Base-by-base conservation (phyloP, 108 stramenopile species). In the Seminavis robusta region DNA sequence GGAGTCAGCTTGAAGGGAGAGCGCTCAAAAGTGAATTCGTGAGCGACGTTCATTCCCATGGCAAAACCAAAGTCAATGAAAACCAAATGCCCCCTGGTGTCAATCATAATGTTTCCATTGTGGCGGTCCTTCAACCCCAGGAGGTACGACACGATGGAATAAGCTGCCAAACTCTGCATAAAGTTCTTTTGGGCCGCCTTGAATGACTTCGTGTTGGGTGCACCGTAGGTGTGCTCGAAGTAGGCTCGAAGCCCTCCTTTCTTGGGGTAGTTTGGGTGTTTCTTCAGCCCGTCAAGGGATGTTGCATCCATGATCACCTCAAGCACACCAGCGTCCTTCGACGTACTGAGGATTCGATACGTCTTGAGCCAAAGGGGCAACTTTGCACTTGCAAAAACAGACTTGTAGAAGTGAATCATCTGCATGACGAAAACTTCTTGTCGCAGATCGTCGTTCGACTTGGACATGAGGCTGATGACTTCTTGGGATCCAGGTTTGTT, bases 51-150 rank as follows among this genome's bases (percentile, higher is more conserved):
- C 88, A 94, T 94, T 42, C 98, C 98, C 63, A 99, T 83, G 10
- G 97, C 95, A 69, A 99, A 99, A 34, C 99, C 99, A 73, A 98
- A 99, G 65, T 99, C 99, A 58, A 99, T 99, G 77, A 96, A 94
- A 50, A 98, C 92, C 29, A 99, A 41, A 55, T 87, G 96, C 6
- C 99, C 99, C 24, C 76, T 67, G 16, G 74, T 84, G 48, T 98
- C 95, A 39, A 99, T 92, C 96, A 99, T 97, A 46, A 99, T 95
- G 67, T 99, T 99, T 19, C 99, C 99, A 67, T 99, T 99, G 90
- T 99, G 99, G 5, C 99, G 87, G 64, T 99, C 99, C 63, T 98
- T 98, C 59, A 99, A 63, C 25, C 90, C 94, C 50, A 99, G 73
- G 26, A 99, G 74, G 59, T 97, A 98, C 4, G 80, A 76, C 29